Conservation (phyloP, 306 rosid species). For the Calophaca sinica region DNA sequence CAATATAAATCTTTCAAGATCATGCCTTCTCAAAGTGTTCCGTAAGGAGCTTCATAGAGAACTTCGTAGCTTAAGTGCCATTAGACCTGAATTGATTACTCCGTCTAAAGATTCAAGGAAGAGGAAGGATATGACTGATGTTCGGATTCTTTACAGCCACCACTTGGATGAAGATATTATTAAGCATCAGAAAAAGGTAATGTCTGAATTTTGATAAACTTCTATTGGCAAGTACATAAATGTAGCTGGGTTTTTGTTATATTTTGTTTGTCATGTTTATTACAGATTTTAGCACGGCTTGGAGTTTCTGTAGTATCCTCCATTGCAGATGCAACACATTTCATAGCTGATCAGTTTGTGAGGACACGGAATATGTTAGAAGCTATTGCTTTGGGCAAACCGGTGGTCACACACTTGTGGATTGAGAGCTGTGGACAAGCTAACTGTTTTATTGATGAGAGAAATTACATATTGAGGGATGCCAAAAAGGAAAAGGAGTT, state of each 20-base stretch:
- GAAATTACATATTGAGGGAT: conserved; percentile 75
- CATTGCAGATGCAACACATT: conserved; percentile 87
- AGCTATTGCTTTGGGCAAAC: conserved; percentile 91
- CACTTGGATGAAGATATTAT: conserved; percentile 78
- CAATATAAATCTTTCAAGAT: conserved; percentile 51
- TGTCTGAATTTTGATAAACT: conserved; percentile 24
- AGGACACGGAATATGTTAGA: conserved; percentile 93
- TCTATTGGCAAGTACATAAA: conserved; percentile 6
- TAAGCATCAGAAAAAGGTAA: conserved; percentile 93
- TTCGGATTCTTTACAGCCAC: conserved; percentile 81
- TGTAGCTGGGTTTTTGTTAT: conserved; percentile 36
- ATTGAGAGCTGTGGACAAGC: conserved; percentile 96
- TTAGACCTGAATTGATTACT: conserved; percentile 52
- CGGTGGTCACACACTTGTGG: conserved; percentile 95
- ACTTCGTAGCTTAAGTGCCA: conserved; percentile 65
- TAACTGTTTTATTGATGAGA: conserved; percentile 87
- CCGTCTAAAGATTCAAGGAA: conserved; percentile 76
- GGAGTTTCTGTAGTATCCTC: conserved; percentile 74
- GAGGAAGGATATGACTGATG: conserved; percentile 79
- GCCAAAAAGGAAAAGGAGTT: conserved; percentile 88
- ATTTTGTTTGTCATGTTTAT: conserved; percentile 48
- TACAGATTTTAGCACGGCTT: conserved; percentile 74
- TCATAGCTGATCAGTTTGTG: conserved; percentile 85
- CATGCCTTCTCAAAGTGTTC: conserved; percentile 57
- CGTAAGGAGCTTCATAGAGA: conserved; percentile 73